These are phyloP conservation scores for Begonia masoniana DNA, from an alignment of 306 rosid genomes.

Conservation along the genomic window DNA sequence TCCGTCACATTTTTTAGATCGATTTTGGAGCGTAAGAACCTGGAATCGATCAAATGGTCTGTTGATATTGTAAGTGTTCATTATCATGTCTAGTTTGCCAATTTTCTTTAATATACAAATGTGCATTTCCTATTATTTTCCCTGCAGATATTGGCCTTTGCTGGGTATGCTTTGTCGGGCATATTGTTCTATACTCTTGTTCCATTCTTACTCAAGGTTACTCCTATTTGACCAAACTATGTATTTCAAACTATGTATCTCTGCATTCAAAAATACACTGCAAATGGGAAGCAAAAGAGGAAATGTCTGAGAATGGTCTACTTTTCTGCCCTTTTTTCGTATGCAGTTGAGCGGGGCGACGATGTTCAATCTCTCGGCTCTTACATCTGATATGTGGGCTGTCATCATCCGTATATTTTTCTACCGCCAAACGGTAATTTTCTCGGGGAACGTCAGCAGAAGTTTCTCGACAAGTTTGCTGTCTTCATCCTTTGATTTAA, in stretches of 20 bases:
- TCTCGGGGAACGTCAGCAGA: not conserved
- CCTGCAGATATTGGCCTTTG: slow-evolving; percentile 17
- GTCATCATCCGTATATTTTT: slow-evolving; percentile 19
- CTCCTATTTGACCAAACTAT: not conserved
- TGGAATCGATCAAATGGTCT: slow-evolving; percentile 44
- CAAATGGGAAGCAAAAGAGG: too few relatives aligned
- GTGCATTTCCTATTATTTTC: not conserved
- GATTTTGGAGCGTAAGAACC: slow-evolving; percentile 27
- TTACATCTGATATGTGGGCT: slow-evolving; percentile 33
- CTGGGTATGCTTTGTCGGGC: slow-evolving; percentile 19
- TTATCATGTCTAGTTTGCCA: not conserved
- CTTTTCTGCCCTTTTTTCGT: not conserved
- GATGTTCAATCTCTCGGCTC: slow-evolving; percentile 24
- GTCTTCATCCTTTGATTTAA: not conserved
- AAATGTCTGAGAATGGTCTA: not conserved
- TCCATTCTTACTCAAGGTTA: slow-evolving; percentile 28
- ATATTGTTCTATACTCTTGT: slow-evolving; percentile 24
- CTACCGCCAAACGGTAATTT: slow-evolving; percentile 21
- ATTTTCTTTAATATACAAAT: not conserved
- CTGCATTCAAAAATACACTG: not conserved
- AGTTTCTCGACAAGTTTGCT: not conserved
- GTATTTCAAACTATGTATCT: not conserved
- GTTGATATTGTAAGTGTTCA: slow-evolving; percentile 34
- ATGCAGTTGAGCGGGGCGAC: slow-evolving; percentile 28
- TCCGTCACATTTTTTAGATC: slow-evolving; percentile 32